Conservation (phyloP, 208 protist genomes). For the Crithidia mellificae region DNA sequence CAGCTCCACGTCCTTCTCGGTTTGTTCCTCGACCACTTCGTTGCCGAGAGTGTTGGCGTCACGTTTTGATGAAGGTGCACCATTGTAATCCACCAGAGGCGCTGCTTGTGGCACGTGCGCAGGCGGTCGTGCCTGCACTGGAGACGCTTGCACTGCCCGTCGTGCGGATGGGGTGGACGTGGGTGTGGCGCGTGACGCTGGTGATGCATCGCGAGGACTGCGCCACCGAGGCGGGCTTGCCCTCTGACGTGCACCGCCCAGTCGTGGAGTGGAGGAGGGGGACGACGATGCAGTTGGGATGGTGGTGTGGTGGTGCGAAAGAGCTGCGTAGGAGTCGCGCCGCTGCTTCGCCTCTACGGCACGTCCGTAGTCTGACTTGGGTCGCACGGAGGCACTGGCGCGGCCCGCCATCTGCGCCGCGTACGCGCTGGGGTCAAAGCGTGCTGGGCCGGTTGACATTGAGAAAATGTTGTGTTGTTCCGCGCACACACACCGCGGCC, state of each 20-base stretch:
- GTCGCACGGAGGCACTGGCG: neutral
- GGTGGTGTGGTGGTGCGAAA: neutral
- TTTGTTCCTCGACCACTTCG: too few species aligned
- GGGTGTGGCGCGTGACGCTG: neutral
- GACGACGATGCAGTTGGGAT: neutral
- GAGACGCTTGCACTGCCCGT: neutral
- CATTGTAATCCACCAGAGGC: neutral
- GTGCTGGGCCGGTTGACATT: neutral
- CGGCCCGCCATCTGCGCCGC: neutral
- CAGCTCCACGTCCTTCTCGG: neutral
- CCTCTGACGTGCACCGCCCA: neutral
- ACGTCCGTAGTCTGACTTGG: constrained; percentile 20
- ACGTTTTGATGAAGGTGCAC: too few species aligned
- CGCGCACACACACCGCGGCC: too few species aligned
- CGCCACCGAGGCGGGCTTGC: neutral
- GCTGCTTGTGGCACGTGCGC: neutral
- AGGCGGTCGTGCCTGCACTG: neutral
- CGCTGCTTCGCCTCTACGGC: constrained; percentile 9
- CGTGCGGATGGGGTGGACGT: neutral
- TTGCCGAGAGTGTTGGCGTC: too few species aligned
- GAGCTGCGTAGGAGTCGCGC: too few species aligned
- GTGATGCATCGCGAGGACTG: neutral
- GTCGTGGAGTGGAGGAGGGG: neutral
- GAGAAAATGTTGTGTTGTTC: too few species aligned
- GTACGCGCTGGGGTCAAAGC: constrained; percentile 2